phyloP scores from a whole-genome alignment of 2,329 filamentous ascomycete species.

The Daldinia sp. region DNA sequence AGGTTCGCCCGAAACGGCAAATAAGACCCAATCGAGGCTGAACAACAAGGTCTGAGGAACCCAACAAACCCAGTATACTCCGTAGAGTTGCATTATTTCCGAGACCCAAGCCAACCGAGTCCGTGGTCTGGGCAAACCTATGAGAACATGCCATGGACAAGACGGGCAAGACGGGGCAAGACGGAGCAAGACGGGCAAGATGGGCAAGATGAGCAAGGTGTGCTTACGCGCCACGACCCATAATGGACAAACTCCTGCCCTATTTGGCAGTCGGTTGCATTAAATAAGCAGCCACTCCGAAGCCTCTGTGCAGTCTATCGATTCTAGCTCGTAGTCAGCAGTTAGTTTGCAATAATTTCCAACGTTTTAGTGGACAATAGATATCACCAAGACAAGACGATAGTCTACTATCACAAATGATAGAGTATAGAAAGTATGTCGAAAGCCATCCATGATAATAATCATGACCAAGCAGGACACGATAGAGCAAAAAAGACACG shows the following conservation, averaged over 20 bases:
- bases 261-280: slow-evolving; percentile 16
- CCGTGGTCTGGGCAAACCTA: slow-evolving; percentile 25
- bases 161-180: slow-evolving; percentile 7
- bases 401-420: slow-evolving; percentile 1
- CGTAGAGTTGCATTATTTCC: slow-evolving; percentile 24
- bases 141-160: no score
- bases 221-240: slow-evolving; percentile 10
- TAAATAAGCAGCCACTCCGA: slow-evolving; percentile 22
- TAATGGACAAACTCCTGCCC: slow-evolving; percentile 12
- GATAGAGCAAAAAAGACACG: slow-evolving; percentile 7
- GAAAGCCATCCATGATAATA: background rate
- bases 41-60: slow-evolving; percentile 19
- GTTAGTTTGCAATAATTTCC: slow-evolving; percentile 14
- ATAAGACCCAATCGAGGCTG: slow-evolving; percentile 28
- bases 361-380: slow-evolving; percentile 1
- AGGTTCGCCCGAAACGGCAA: slow-evolving; percentile 24
- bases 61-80: slow-evolving; percentile 8
- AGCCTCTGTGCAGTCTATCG: slow-evolving; percentile 14
- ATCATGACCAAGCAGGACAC: slow-evolving; percentile 1
- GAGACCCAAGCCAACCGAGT: slow-evolving; percentile 14
- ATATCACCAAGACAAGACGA: slow-evolving; percentile 1
- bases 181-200: no score
- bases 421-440: slow-evolving; percentile 6
- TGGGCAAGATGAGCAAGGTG: slow-evolving; percentile 3
- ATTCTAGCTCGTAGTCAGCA: slow-evolving; percentile 21